These are phyloP conservation scores for Zizania latifolia DNA, from an alignment of 176 grass and related monocot genomes.

Conservation along the genomic window DNA sequence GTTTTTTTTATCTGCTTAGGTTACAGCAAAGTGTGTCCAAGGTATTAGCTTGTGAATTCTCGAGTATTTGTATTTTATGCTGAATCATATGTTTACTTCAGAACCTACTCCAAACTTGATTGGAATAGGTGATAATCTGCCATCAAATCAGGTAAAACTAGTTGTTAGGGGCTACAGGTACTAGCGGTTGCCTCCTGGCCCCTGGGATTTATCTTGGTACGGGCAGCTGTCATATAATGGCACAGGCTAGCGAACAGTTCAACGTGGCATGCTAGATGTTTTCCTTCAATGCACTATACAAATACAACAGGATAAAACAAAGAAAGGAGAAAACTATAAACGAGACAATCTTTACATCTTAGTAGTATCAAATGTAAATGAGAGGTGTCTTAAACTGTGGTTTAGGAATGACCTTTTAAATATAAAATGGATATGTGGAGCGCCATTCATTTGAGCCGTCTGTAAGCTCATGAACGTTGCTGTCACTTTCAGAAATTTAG, in stretches of 20 bases:
- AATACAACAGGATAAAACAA: background rate
- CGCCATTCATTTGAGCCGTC: background rate
- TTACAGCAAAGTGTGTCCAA: background rate
- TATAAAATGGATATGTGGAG: background rate
- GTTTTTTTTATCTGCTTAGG: background rate
- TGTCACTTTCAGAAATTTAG: background rate
- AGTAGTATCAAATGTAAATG: background rate
- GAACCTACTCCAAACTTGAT: background rate
- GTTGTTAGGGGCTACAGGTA: background rate
- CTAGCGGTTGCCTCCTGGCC: too few relatives aligned
- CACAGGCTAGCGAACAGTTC: background rate
- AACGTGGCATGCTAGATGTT: background rate
- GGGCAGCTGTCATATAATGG: background rate
- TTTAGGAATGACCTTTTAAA: background rate
- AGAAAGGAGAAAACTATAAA: background rate
- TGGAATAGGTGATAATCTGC: background rate
- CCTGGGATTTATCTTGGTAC: background rate
- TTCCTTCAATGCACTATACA: background rate
- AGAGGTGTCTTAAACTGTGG: background rate
- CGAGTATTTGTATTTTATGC: background rate
- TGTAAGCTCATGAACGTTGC: background rate
- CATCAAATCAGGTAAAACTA: background rate
- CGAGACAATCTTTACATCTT: background rate
- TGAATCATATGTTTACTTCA: background rate
- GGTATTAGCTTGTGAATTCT: background rate